Evolutionary conservation across 305 asterid genomes (phyloP).

Genomic region (Solanum hybrid): DNA sequence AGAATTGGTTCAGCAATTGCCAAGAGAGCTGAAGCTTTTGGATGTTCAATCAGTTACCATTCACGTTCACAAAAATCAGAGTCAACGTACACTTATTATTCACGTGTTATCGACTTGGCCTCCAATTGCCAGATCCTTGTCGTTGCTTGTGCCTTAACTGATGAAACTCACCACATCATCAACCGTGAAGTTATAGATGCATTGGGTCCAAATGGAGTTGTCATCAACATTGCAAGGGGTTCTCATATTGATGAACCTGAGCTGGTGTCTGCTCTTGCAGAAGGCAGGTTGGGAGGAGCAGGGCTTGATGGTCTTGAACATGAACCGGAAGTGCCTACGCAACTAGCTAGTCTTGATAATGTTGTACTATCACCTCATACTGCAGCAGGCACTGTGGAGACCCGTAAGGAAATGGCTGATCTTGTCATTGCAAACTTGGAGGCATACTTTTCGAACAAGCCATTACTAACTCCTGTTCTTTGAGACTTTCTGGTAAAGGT

Average conservation of each 20-base stretch:
- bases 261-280: constrained; percentile 50
- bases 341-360: constrained; percentile 32
- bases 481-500: constrained; percentile 7
- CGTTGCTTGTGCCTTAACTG: constrained; percentile 62
- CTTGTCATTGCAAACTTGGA: constrained; percentile 41
- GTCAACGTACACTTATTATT: constrained; percentile 39
- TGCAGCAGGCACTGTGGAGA: constrained; percentile 41
- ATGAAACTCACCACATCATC: constrained; percentile 57
- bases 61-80: constrained; percentile 59
- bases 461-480: constrained; percentile 35
- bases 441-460: constrained; percentile 40
- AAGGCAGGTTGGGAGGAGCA: constrained; percentile 58
- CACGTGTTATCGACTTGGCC: constrained; percentile 46
- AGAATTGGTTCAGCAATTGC: constrained; percentile 76
- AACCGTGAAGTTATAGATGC: constrained; percentile 54
- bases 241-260: constrained; percentile 78
- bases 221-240: constrained; percentile 79
- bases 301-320: constrained; percentile 76
- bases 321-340: constrained; percentile 45
- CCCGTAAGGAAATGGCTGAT: constrained; percentile 44
- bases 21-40: constrained; percentile 69
- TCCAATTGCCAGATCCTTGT: constrained; percentile 68
- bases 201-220: constrained; percentile 37
- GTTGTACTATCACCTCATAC: constrained; percentile 52
- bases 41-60: constrained; percentile 63